Evolutionary conservation across 2,329 filamentous ascomycete genomes (phyloP), one percentile per base, ranked within the genome.

Genomic region (Cordyceps cicadae): DNA sequence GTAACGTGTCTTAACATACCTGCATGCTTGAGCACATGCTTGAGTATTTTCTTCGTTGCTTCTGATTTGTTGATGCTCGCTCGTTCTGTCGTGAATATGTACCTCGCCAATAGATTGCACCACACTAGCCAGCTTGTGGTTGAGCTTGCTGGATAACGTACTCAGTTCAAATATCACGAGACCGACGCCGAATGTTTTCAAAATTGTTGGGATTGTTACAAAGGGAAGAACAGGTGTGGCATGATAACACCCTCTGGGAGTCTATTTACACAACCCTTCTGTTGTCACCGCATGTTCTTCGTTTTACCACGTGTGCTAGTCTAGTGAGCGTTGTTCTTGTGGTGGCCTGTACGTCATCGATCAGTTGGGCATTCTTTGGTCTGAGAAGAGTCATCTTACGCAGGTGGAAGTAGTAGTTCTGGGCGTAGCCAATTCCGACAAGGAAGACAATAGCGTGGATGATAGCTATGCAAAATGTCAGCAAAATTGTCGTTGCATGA

Each of bases 261-360:
- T 71, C 73, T 77, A 78, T 77, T 67, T 77, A 77, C 75, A 78
- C 71, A 69, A 65, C 69, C 69, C 56, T 52, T 62, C 52, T 37
- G 46, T 60, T 55, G 56, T 52, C 52, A 52, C 56, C 52, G n/a
- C 60, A 39, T 52, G 51, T 45, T 55, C 51, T 60, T 57, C 61
- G 66, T 64, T 62, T 60, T 66, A 64, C 59, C 68, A 63, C 64
- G 64, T 62, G 62, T 65, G 64, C 65, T 63, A 49, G 29, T 73
- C 81, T 95, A 99, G 84, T 99, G 94, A 71, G 91, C 90, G 79
- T 99, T 95, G 89, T 99, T 97, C 90, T 99, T 99, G 89, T 97
- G 93, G 86, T 99, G 93, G 71, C 94, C 94, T 99, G 32, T 5
- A 41, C 66, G 65, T 73, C 65, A 70, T 64, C 61, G 59, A 57